phyloP scores from a whole-genome alignment of 768 basidiomycete genomes.

The Xerocomus spinulosus region DNA sequence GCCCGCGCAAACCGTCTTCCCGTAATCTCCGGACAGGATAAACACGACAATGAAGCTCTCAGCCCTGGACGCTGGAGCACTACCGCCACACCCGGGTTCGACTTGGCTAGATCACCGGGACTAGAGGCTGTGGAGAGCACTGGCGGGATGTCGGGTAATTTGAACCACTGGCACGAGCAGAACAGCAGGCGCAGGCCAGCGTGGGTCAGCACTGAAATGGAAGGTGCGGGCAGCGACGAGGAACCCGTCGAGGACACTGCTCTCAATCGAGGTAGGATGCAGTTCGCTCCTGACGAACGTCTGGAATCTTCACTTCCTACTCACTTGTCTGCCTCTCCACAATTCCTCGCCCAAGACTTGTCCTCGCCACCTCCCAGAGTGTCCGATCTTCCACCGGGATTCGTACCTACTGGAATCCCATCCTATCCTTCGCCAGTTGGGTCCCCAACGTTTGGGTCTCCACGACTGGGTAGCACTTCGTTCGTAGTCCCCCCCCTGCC shows the following conservation, averaged over 20 bases:
- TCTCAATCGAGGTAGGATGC: conserved; percentile 14
- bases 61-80: conserved; percentile 71
- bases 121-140: conserved; percentile 15
- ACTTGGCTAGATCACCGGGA: conserved; percentile 15
- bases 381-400: conserved; percentile 25
- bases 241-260: conserved; percentile 20
- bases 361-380: conserved; percentile 17
- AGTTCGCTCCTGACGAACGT: conserved; percentile 18
- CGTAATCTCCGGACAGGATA: conserved; percentile 18
- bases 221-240: conserved; percentile 29
- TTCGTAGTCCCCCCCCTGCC: conserved; percentile 21
- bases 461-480: neutral
- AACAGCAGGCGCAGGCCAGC: conserved; percentile 25
- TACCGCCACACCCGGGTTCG: conserved; percentile 66
- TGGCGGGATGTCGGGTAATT: conserved; percentile 16
- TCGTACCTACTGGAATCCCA: conserved; percentile 24
- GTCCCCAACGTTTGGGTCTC: conserved; percentile 7
- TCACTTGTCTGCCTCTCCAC: conserved; percentile 10
- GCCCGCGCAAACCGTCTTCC: conserved; percentile 28
- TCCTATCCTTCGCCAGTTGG: conserved; percentile 12
- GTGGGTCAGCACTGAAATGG: conserved; percentile 43
- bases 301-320: conserved; percentile 12
- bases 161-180: conserved; percentile 27
- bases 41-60: conserved; percentile 30
- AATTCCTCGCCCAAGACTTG: conserved; percentile 3